Percentiles rank a stretch among this genome's conserved stretches.
Evolutionary conservation across 257 asterid species (phyloP).

Genomic region (Nicotiana noctiflora): DNA sequence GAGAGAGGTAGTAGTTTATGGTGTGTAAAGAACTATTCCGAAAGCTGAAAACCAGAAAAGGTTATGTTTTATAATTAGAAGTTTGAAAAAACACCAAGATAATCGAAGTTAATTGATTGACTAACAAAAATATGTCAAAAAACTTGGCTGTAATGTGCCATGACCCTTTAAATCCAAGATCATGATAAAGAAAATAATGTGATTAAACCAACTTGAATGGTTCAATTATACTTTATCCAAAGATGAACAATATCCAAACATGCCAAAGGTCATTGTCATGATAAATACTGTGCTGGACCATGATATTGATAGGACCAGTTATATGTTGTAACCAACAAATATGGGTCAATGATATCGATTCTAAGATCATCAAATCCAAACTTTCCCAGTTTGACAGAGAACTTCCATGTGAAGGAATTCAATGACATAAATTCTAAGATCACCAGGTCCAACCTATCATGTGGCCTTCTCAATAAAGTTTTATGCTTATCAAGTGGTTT

Average conservation of each 20-base stretch:
- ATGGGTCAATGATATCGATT: neutral
- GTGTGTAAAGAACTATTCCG: neutral
- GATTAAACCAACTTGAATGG: neutral
- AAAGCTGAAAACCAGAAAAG: neutral
- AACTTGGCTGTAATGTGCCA: neutral
- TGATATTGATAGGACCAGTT: neutral
- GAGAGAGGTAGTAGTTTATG: neutral
- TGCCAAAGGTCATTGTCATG: neutral
- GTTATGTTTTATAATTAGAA: too few relatives aligned
- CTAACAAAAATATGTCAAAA: neutral
- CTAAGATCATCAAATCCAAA: neutral
- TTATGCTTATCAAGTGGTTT: neutral
- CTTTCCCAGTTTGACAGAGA: neutral
- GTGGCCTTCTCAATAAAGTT: neutral
- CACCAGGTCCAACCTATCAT: neutral
- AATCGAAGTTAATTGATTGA: neutral
- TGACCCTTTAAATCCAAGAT: neutral
- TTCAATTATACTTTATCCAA: neutral
- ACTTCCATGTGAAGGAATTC: neutral
- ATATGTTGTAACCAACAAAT: neutral
- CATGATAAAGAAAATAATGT: neutral
- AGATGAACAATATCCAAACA: neutral
- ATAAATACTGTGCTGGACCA: neutral
- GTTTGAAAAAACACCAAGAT: neutral
- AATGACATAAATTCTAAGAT: neutral